Conservation (phyloP, 2,329 filamentous ascomycete genomes). For the Colletotrichum zoysiae region DNA sequence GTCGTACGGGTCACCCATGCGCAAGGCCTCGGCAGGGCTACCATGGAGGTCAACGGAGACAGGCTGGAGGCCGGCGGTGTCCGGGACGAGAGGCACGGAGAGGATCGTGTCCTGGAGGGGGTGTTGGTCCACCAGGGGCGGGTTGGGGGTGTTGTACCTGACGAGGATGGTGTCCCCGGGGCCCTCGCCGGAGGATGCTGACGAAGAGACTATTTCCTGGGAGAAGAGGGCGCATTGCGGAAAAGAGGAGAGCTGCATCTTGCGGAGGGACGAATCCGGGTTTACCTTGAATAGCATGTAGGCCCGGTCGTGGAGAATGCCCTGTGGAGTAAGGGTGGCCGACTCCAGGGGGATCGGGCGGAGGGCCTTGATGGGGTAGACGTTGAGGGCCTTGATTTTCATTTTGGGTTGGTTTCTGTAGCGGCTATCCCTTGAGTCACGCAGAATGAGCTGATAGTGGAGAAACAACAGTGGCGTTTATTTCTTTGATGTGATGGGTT, state of each 20-base stretch:
- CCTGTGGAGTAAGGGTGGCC: slow-evolving; percentile 70
- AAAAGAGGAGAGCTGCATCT: slow-evolving; percentile 70
- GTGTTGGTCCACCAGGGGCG: slow-evolving; percentile 53
- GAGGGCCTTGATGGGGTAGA: slow-evolving; percentile 82
- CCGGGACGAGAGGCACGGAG: slow-evolving; percentile 69
- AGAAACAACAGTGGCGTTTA: background rate
- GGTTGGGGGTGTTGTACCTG: slow-evolving; percentile 54
- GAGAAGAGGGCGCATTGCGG: slow-evolving; percentile 74
- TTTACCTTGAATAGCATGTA: slow-evolving; percentile 76
- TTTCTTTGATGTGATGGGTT: background rate
- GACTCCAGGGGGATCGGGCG: slow-evolving; percentile 68
- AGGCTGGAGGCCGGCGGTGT: slow-evolving; percentile 57
- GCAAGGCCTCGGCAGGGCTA: slow-evolving; percentile 69
- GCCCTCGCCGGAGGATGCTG: slow-evolving; percentile 53
- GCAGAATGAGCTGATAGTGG: background rate
- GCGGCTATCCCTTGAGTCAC: too few species aligned
- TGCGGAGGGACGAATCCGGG: slow-evolving; percentile 57
- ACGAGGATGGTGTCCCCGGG: slow-evolving; percentile 55
- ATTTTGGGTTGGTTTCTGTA: background rate
- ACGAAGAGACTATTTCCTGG: slow-evolving; percentile 65
- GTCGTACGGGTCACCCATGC: slow-evolving; percentile 72
- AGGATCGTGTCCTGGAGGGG: slow-evolving; percentile 57
- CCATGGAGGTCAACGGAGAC: slow-evolving; percentile 70
- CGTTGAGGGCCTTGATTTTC: slow-evolving; percentile 61
- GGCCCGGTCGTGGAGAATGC: slow-evolving; percentile 74